Conservation (phyloP, 2,329 filamentous ascomycete genomes). For the Emericellopsis cladophorae region DNA sequence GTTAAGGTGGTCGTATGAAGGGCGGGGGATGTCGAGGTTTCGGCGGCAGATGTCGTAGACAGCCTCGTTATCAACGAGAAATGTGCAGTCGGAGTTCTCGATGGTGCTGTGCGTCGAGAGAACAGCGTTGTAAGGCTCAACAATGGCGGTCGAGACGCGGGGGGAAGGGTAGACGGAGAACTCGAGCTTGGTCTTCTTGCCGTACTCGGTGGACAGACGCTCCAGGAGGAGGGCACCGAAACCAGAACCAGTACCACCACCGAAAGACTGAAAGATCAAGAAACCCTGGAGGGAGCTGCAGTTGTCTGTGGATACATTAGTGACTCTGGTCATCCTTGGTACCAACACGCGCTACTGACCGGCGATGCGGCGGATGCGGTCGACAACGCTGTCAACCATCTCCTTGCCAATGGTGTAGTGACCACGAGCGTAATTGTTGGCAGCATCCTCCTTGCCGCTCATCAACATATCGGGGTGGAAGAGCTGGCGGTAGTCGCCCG, state of each 20-base stretch:
- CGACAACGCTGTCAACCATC: constrained; percentile 59
- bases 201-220: constrained; percentile 60
- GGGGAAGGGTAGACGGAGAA: constrained; percentile 62
- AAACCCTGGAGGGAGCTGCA: constrained; percentile 62
- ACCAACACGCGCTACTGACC: constrained; percentile 31
- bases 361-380: constrained; percentile 56
- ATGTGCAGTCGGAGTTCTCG: constrained; percentile 69
- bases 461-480: constrained; percentile 63
- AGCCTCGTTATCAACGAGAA: constrained; percentile 63
- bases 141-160: constrained; percentile 56
- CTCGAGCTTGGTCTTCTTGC: constrained; percentile 68
- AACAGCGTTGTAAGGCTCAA: constrained; percentile 64
- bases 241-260: constrained; percentile 60
- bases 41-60: constrained; percentile 66
- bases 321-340: neutral
- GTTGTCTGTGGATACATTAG: constrained; percentile 38
- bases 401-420: constrained; percentile 70
- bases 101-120: constrained; percentile 65
- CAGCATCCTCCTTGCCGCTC: constrained; percentile 65
- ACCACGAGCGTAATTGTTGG: constrained; percentile 67
- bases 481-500: constrained; percentile 52
- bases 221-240: constrained; percentile 62
- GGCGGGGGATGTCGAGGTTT: constrained; percentile 57
- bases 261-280: constrained; percentile 64
- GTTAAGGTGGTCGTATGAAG: constrained; percentile 60